Percentiles rank a stretch among this genome's conserved stretches.
These are phyloP conservation scores for Eucommia ulmoides DNA, from an alignment of 257 asterid species.

Conservation along the genomic window DNA sequence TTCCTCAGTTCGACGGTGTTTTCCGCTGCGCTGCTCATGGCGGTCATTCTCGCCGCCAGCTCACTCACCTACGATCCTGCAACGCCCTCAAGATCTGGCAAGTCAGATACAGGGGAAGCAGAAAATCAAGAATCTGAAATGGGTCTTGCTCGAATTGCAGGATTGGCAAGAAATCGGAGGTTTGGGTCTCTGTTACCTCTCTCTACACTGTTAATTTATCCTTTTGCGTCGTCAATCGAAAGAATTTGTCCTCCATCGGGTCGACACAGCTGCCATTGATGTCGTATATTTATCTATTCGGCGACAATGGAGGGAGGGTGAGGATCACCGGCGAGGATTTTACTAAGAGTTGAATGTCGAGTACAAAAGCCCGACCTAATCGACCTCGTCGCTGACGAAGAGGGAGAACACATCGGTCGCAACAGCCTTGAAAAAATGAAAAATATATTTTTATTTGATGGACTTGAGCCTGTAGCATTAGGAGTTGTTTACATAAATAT, in stretches of 20 bases:
- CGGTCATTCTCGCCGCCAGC: background rate
- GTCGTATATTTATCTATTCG: too few species aligned
- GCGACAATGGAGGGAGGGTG: too few species aligned
- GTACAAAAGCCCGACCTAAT: too few species aligned
- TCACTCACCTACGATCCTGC: background rate
- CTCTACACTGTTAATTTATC: background rate
- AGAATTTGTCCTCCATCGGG: background rate
- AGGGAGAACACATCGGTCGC: too few species aligned
- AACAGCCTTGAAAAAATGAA: too few species aligned
- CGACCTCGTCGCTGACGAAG: too few species aligned
- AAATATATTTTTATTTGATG: too few species aligned
- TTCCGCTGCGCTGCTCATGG: background rate
- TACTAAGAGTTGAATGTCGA: too few species aligned
- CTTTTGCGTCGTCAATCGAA: background rate
- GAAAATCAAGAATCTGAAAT: background rate
- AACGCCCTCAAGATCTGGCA: background rate
- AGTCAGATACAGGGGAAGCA: background rate
- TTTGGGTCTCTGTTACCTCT: too few species aligned
- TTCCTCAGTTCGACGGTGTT: background rate
- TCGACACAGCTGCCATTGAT: background rate
- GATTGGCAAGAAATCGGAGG: background rate
- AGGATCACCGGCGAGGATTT: too few species aligned
- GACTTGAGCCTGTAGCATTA: too few species aligned
- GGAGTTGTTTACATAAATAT: too few species aligned
- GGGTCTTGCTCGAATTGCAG: constrained; percentile 1